Base-by-base conservation (phyloP, 805 yeast genomes). In the Metschnikowia cubensis region DNA sequence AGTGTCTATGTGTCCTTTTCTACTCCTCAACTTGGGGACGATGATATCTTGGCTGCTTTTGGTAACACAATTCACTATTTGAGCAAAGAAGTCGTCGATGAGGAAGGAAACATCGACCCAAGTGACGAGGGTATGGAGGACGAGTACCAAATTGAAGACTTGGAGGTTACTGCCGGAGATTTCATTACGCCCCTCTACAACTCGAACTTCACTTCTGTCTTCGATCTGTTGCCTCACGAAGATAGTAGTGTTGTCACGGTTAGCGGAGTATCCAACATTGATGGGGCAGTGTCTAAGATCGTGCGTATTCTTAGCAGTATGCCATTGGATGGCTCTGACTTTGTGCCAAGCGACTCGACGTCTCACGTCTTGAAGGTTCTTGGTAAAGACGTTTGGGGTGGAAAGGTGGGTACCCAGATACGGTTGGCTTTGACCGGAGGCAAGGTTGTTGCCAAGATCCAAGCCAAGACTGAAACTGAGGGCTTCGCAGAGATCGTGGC, bases 121-220 rank as follows among this genome's bases (percentile, higher is more conserved):
- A 82, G 79, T 44, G 85, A 74, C 48, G 95, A 86, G 56, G 97
- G 97, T 15, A 88, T 85, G 77, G 87, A 86, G 57, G 98, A 94
- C 68, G 96, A 91, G 69, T 94, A 92, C 69, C 94, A 85, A 65
- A 81, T 94, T 57, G 97, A 89, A 68, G 86, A 85, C 50, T 74
- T 90, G 61, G 82, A 80, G 50, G 65, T 92, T 49, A 70, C 70
- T 6, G 83, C 94, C 8, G 96, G 96, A 35, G 97, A 90, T 66
- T 92, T 83, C 69, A 76, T 89, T 50, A 69, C 74, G 48, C 96
- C 96, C 47, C 75, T 89, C 21, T 89, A 81, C 65, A 80, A 85
- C 54, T 89, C 94, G 39, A 81, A 84, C 69, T 90, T 90, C 65
- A 80, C 85, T 6, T 74, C 79, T 39, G 72, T 80, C 35, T 89